phyloP scores from a whole-genome alignment of 2,329 filamentous ascomycete species.

The Myriangium duriaei region DNA sequence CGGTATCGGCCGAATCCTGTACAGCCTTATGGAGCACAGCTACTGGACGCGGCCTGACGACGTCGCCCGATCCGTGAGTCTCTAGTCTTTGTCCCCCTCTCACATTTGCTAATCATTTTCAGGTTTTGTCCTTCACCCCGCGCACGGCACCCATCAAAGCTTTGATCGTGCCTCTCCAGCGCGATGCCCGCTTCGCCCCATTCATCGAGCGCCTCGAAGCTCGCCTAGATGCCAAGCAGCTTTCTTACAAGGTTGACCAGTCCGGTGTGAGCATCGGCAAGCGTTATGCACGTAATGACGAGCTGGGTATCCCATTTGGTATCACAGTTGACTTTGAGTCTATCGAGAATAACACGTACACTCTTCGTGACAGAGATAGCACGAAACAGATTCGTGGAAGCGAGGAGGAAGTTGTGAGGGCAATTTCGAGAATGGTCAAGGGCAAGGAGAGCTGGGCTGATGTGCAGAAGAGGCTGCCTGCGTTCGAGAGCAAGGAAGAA shows the following conservation, averaged over 20 bases:
- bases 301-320: conserved; percentile 85
- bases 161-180: conserved; percentile 77
- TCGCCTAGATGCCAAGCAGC: conserved; percentile 60
- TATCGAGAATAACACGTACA: conserved; percentile 73
- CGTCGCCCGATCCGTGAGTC: conserved; percentile 73
- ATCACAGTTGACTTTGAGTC: conserved; percentile 96
- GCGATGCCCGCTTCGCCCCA: conserved; percentile 69
- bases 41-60: conserved; percentile 85
- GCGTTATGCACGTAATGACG: conserved; percentile 88
- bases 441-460: conserved; percentile 57
- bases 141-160: conserved; percentile 89
- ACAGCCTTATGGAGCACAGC: conserved; percentile 83
- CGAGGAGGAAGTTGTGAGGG: conserved; percentile 65
- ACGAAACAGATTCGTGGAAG: conserved; percentile 81
- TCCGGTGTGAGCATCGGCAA: conserved; percentile 88
- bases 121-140: conserved; percentile 63
- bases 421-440: conserved; percentile 52
- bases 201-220: conserved; percentile 59
- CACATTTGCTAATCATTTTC: neutral
- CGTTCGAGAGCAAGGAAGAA: conserved; percentile 66
- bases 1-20: conserved; percentile 88
- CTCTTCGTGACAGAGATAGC: conserved; percentile 78
- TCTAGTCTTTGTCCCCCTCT: neutral
- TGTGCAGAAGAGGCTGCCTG: conserved; percentile 64
- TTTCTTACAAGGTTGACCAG: conserved; percentile 80